A percentile compares a stretch with the other conserved stretches of the same genome.
Conservation (phyloP, 2,329 filamentous ascomycete genomes). For the Fusarium humuli region DNA sequence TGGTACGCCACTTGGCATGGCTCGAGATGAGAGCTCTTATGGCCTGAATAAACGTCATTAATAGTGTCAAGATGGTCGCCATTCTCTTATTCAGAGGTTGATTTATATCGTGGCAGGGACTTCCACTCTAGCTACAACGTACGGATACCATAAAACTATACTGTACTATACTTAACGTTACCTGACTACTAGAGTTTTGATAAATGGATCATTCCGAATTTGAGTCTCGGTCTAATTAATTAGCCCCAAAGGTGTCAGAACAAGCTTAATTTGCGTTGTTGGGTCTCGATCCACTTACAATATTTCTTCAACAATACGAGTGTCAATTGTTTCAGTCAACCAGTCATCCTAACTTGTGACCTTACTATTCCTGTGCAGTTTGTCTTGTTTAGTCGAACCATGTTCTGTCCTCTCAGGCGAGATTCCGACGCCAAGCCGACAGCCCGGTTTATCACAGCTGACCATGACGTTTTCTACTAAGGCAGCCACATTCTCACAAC, state of each 20-base stretch:
- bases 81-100: background rate
- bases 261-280: slow-evolving; percentile 1
- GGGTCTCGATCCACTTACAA: background rate
- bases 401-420: background rate
- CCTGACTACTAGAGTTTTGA: background rate
- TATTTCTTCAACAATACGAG: background rate
- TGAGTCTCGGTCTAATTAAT: background rate
- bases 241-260: background rate
- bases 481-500: slow-evolving; percentile 22
- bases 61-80: background rate
- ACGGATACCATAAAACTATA: background rate
- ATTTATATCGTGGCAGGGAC: background rate
- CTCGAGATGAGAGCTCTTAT: background rate
- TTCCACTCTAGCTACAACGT: slow-evolving; percentile 5
- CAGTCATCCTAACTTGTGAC: background rate
- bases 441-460: background rate
- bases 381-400: background rate
- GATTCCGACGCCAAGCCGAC: slow-evolving; percentile 16
- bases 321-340: background rate
- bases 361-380: background rate
- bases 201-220: background rate
- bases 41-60: background rate
- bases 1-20: slow-evolving; percentile 6
- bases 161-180: background rate
- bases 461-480: slow-evolving; percentile 12